Base-by-base conservation (phyloP, 1,284 basidiomycete species). In the Sporisorium iseilematis-ciliati region DNA sequence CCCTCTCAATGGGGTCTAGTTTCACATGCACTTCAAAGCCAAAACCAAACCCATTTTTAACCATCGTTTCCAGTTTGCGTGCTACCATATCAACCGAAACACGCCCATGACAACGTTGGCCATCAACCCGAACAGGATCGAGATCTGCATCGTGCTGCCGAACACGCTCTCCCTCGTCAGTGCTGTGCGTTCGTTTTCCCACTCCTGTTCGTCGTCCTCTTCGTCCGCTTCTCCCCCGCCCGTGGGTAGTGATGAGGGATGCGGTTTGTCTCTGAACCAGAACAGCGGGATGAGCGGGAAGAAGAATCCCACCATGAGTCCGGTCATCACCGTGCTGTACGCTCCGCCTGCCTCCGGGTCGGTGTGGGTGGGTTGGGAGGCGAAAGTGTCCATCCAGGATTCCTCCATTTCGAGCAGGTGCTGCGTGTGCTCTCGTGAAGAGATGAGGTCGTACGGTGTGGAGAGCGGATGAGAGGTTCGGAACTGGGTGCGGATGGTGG, bases 321-420 rank as follows among this genome's bases (percentile, higher is more conserved):
- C 75, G 16, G 65, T 56, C 53, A 77, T 41, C 12, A 77, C 66
- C 2, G 65, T 69, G 14, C 16, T 43, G 31, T 69, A 73, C 16
- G 55, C 31, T 8, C 57, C 62, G 0, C 1, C 53, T 7, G n/a
- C 20, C 43, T 10, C 16, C 7, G 26, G 18, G 21, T 25, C 25
- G 10, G 58, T 11, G 26, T 43, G 49, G 18, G 42, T 26, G 35
- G n/a, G n/a, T 49, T 11, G 20, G 20, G 61, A 42, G 52, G 25
- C 25, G 38, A 77, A 69, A 16, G 41, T 49, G 52, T 77, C 75
- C 60, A 77, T 72, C 75, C 75, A 77, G 12, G 61, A 62, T 20
- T 77, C 75, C 57, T 77, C 75, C 56, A 77, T 50, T 20, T 64
- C 62, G 48, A 71, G 60, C 18, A 72, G 49, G 45, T 77, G 70